A percentile compares a stretch with the other conserved stretches of the same genome.
Conservation (phyloP, 2,329 filamentous ascomycete genomes). For the Grosmannia serpens region DNA sequence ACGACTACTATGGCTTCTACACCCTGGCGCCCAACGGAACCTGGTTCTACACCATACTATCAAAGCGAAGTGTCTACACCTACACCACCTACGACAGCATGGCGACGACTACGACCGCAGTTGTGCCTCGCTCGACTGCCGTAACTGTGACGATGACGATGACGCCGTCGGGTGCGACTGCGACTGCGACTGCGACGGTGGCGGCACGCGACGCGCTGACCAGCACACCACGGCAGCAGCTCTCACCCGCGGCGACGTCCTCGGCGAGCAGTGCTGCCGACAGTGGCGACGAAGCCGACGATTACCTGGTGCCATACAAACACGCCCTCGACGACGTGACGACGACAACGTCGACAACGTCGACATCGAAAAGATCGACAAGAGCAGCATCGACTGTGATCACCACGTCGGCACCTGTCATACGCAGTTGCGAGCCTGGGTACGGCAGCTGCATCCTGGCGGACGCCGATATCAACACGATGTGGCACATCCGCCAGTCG, state of each 20-base stretch:
- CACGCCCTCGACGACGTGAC: no score
- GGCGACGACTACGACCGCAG: no score
- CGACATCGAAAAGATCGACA: background rate
- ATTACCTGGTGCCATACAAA: no score
- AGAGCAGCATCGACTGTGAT: no score
- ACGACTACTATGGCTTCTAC: background rate
- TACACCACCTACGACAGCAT: no score
- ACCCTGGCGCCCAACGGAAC: background rate
- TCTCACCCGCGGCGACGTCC: background rate
- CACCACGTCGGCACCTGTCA: background rate
- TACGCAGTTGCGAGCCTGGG: background rate
- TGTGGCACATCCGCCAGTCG: constrained; percentile 1
- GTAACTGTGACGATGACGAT: background rate
- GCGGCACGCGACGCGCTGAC: background rate
- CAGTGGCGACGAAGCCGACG: background rate
- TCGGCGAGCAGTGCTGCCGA: background rate
- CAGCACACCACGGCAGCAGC: background rate
- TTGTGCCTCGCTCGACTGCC: background rate
- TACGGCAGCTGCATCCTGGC: background rate
- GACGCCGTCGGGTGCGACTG: no score
- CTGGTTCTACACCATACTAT: background rate
- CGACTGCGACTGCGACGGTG: no score
- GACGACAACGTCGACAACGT: background rate
- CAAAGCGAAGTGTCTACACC: no score
- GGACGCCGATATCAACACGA: constrained; percentile 9